Evolutionary conservation across 768 basidiomycete genomes (phyloP).

Genomic region (Suillus lakei): DNA sequence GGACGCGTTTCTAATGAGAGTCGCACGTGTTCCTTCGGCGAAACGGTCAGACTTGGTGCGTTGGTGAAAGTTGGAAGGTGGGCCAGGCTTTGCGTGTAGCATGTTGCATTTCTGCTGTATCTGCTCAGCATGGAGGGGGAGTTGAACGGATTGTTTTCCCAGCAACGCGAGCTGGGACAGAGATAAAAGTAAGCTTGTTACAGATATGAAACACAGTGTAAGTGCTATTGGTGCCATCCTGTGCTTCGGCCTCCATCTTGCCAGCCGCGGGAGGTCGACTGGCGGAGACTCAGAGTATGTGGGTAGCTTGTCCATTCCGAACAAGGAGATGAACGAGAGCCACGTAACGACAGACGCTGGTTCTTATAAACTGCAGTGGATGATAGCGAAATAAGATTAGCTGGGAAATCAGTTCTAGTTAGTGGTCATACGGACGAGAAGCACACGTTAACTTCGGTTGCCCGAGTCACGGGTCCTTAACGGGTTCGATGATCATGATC

Average conservation of each 20-base stretch:
- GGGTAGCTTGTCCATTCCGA: slow-evolving; percentile 34
- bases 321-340: background rate
- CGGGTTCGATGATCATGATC: no score
- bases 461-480: background rate
- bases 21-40: slow-evolving; percentile 41
- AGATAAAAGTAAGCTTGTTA: slow-evolving; percentile 24
- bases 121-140: slow-evolving; percentile 35
- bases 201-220: slow-evolving; percentile 21
- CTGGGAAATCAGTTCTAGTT: background rate
- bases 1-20: slow-evolving; percentile 51
- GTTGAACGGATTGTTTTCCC: slow-evolving; percentile 16
- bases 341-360: background rate
- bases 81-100: slow-evolving; percentile 42
- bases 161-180: slow-evolving; percentile 18
- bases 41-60: slow-evolving; percentile 44
- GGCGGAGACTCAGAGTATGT: slow-evolving; percentile 13
- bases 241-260: slow-evolving; percentile 13
- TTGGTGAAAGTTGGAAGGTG: slow-evolving; percentile 36
- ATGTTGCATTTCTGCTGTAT: slow-evolving; percentile 39
- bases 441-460: background rate
- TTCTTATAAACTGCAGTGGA: background rate
- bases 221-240: slow-evolving; percentile 18
- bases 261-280: slow-evolving; percentile 14
- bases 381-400: background rate
- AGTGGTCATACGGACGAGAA: slow-evolving; percentile 1